Evolutionary conservation across 176 grass and related monocot genomes (phyloP), one percentile per base, ranked within the genome.

Genomic region (Miscanthus lutarioriparius): DNA sequence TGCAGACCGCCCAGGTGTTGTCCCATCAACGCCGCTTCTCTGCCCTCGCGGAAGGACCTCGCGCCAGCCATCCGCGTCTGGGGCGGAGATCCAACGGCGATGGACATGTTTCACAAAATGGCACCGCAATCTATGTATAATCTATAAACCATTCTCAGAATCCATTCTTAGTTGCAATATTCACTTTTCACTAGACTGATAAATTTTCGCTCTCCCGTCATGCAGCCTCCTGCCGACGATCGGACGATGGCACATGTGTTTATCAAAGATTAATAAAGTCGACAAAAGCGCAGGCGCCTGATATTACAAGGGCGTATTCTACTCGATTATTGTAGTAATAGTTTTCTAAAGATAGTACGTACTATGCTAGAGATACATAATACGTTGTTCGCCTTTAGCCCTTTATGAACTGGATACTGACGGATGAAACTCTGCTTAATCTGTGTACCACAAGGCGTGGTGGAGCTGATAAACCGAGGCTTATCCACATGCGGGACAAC

Each of bases 201-300:
- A 32, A 58, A 37, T 41, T 86, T 86, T 54, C 51, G 12, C 35
- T 58, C 19, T 16, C 20, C 19, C 44, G 19, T 81, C 74, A 38
- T 30, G 65, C 53, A 4, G 37, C 26, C 1, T 30, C 51, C 15
- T 61, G 69, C 59, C 47, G 69, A 80, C 59, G 51, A 54, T 22
- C 2, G 1, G 16, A 19, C 49, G 38, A 80, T 38, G 62, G 35
- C 82, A 69, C 70, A 67, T 47, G 61, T 47, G 38, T 22, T 66
- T 79, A 36, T 74, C 26, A 38, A 27, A 12, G 8, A 20, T 49
- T 49, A 49, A 17, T 49, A 51, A 30, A 33, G 9, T 17, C 13
- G 47, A 22, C 9, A 20, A 75, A 75, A 54, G 72, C 36, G 11
- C 74, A 58, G 11, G 33, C 41, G 41, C 43, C 44, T 49, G 27